Evolutionary conservation across 768 basidiomycete genomes (phyloP).

Genomic region (Suillus subluteus): DNA sequence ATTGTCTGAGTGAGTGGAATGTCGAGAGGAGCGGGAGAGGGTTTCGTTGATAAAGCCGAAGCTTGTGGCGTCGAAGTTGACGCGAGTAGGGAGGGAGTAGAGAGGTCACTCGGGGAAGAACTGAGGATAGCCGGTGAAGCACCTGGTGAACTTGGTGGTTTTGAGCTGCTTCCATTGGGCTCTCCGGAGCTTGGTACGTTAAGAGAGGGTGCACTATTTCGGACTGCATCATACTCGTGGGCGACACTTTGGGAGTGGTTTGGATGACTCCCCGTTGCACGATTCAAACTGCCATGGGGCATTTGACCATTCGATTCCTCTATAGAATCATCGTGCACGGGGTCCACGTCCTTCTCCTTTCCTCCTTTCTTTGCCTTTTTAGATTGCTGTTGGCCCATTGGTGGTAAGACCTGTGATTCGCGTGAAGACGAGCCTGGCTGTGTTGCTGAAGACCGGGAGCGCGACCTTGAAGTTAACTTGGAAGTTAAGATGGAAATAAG

Average conservation of each 20-base stretch:
- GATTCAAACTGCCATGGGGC: constrained; percentile 48
- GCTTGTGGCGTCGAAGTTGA: constrained; percentile 16
- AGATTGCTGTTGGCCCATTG: constrained; percentile 85
- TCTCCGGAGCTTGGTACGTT: constrained; percentile 37
- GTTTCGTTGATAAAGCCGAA: constrained; percentile 34
- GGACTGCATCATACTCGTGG: constrained; percentile 37
- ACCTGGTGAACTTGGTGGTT: constrained; percentile 33
- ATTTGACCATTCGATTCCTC: constrained; percentile 43
- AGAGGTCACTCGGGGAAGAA: constrained; percentile 42
- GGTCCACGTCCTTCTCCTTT: constrained; percentile 68
- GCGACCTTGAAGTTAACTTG: constrained; percentile 64
- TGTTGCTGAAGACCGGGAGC: constrained; percentile 75
- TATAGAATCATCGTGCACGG: constrained; percentile 42
- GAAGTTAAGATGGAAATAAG: constrained; percentile 77
- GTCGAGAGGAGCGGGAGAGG: constrained; percentile 65
- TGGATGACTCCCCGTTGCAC: constrained; percentile 41
- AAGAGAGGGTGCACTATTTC: constrained; percentile 36
- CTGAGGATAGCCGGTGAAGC: constrained; percentile 41
- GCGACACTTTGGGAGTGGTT: constrained; percentile 45
- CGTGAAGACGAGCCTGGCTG: constrained; percentile 53
- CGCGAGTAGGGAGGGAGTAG: constrained; percentile 43
- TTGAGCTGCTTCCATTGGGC: constrained; percentile 45
- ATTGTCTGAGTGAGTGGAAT: constrained; percentile 86
- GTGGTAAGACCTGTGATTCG: constrained; percentile 44
- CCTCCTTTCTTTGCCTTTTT: constrained; percentile 75